Percentiles rank a stretch among this genome's conserved stretches.
Evolutionary conservation across 1,284 basidiomycete genomes (phyloP).

Genomic region (Apiotrichum veenhuisii): DNA sequence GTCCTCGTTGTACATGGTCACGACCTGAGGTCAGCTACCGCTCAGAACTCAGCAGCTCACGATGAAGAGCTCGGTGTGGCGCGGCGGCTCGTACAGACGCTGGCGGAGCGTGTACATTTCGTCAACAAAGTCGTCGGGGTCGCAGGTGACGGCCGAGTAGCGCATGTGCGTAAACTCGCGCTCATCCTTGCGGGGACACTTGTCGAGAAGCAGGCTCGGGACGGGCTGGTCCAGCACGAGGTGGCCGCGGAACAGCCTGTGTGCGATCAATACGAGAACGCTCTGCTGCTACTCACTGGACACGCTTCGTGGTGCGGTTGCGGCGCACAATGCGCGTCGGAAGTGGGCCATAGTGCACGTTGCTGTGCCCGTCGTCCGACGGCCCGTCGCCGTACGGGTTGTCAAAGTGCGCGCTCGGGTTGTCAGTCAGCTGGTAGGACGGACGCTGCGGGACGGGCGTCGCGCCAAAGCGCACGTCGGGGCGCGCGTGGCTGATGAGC

Average conservation of each 20-base stretch:
- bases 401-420: conserved; percentile 12
- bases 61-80: conserved; percentile 77
- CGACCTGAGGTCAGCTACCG: too few relatives aligned
- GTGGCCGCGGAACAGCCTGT: conserved; percentile 81
- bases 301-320: conserved; percentile 85
- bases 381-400: conserved; percentile 12
- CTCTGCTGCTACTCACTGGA: conserved; percentile 57
- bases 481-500: conserved; percentile 31
- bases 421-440: neutral
- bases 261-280: neutral
- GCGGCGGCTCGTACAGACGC: conserved; percentile 69
- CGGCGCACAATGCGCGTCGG: conserved; percentile 79
- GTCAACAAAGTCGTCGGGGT: conserved; percentile 79
- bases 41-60: too few relatives aligned
- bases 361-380: conserved; percentile 37
- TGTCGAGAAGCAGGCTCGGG: conserved; percentile 75
- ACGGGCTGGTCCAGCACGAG: conserved; percentile 83
- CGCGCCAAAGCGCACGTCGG: conserved; percentile 25
- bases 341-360: conserved; percentile 68
- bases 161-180: conserved; percentile 94
- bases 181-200: conserved; percentile 68
- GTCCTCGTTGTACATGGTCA: conserved; percentile 78
- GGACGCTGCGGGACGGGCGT: conserved; percentile 1
- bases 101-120: conserved; percentile 76
- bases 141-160: conserved; percentile 87